phyloP scores from a whole-genome alignment of 2,329 filamentous ascomycete species.

The Alternaria arborescens region DNA sequence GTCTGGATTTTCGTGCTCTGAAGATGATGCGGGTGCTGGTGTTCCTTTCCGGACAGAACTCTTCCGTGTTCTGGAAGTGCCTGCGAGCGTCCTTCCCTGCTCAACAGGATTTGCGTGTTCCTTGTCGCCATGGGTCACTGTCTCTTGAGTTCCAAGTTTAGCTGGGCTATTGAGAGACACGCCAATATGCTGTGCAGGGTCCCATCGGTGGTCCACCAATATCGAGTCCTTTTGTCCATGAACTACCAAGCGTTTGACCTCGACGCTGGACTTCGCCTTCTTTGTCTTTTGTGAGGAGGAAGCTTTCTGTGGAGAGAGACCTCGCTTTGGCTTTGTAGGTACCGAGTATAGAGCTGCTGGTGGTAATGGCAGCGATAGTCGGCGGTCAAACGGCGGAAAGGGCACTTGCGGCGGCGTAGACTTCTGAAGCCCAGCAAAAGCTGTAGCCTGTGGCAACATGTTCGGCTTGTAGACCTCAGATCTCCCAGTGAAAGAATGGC shows the following conservation, averaged over 20 bases:
- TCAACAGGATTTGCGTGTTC: neutral
- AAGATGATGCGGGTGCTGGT: neutral
- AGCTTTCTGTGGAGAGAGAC: constrained; percentile 10
- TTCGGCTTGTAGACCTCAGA: neutral
- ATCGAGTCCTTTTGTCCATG: constrained; percentile 18
- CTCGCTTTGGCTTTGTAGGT: constrained; percentile 23
- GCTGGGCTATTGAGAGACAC: neutral
- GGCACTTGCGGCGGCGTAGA: neutral
- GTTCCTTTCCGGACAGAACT: neutral
- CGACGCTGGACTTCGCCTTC: neutral
- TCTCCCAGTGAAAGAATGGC: neutral
- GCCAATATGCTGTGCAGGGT: constrained; percentile 16
- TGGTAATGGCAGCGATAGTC: constrained; percentile 19
- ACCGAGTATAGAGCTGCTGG: constrained; percentile 33
- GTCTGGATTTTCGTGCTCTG: neutral
- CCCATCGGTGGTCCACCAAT: constrained; percentile 34
- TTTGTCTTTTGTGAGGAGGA: neutral
- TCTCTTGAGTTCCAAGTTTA: neutral
- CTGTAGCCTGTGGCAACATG: neutral
- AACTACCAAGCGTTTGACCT: constrained; percentile 29
- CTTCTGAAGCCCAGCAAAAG: neutral
- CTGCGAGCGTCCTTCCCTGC: neutral
- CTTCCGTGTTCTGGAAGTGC: neutral
- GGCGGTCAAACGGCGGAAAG: neutral
- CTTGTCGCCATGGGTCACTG: neutral